Evolutionary conservation across 148 eudicot genomes (phyloP).

Genomic region (Rhododendron molle): DNA sequence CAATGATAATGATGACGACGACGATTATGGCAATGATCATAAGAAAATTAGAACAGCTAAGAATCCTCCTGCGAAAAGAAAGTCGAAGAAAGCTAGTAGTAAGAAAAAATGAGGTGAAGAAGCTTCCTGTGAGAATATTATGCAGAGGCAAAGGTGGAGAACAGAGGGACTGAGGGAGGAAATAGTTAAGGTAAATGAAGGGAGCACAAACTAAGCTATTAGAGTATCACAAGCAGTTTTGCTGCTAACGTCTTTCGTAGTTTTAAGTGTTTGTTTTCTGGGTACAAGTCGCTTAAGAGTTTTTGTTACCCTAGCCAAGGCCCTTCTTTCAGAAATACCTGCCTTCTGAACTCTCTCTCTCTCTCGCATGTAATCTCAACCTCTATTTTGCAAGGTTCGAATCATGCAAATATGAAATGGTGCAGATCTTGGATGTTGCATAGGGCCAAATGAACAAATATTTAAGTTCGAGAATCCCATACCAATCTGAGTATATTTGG

Average conservation of each 20-base stretch:
- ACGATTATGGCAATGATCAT: conserved; percentile 12
- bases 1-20: conserved; percentile 10
- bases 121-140: conserved; percentile 7
- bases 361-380: neutral
- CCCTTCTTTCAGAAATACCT: neutral
- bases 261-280: neutral
- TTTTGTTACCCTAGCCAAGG: neutral
- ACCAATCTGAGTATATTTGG: neutral
- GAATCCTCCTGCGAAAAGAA: conserved; percentile 36
- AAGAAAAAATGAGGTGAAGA: conserved; percentile 12
- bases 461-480: neutral
- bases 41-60: conserved; percentile 32
- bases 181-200: neutral
- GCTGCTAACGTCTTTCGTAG: neutral
- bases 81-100: conserved; percentile 23
- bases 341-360: neutral
- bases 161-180: neutral
- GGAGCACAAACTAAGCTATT: neutral
- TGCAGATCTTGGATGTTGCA: neutral
- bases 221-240: neutral
- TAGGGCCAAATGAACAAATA: neutral
- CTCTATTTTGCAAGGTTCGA: neutral
- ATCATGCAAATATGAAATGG: neutral
- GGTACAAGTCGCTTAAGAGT: neutral
- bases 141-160: neutral